Percentiles rank a stretch among this genome's conserved stretches.
Evolutionary conservation across 2,329 filamentous ascomycete species (phyloP).

Genomic region (Hypoxylon sp.): DNA sequence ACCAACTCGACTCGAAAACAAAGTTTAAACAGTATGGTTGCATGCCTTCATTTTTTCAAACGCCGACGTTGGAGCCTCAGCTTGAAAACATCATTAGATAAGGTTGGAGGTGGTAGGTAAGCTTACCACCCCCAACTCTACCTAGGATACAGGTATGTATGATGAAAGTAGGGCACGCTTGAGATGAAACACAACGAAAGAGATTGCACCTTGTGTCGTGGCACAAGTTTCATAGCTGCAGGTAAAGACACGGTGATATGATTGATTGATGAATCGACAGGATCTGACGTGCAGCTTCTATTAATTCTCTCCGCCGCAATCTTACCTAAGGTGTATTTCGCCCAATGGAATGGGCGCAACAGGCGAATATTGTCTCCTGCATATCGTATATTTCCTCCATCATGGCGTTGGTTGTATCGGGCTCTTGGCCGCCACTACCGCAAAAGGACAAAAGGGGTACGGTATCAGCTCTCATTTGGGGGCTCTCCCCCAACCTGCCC

Average conservation of each 20-base stretch:
- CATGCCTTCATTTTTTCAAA: constrained; percentile 9
- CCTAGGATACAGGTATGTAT: no score
- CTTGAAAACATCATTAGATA: constrained; percentile 10
- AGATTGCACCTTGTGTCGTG: constrained; percentile 22
- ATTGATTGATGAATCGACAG: constrained; percentile 22
- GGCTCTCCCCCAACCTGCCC: constrained; percentile 7
- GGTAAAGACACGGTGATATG: constrained; percentile 31
- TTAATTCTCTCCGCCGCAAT: constrained; percentile 27
- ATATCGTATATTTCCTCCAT: constrained; percentile 20
- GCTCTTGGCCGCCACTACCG: constrained; percentile 21
- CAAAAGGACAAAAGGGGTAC: constrained; percentile 17
- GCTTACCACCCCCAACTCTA: neutral
- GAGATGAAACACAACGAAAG: constrained; percentile 21
- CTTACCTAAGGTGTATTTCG: constrained; percentile 29
- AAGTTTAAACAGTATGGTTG: constrained; percentile 2
- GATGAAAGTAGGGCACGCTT: neutral
- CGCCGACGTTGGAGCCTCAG: constrained; percentile 6
- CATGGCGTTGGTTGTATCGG: constrained; percentile 25
- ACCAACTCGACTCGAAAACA: neutral
- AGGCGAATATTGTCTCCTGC: constrained; percentile 8
- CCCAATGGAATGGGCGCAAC: constrained; percentile 21
- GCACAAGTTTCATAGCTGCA: constrained; percentile 39
- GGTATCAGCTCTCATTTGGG: constrained; percentile 22
- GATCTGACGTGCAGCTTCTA: constrained; percentile 26
- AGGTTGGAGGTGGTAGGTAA: neutral